A percentile compares a stretch with the other conserved stretches of the same genome.
These are phyloP conservation scores for Fusarium sp. DNA, from an alignment of 2,329 filamentous ascomycete species.

Conservation along the genomic window DNA sequence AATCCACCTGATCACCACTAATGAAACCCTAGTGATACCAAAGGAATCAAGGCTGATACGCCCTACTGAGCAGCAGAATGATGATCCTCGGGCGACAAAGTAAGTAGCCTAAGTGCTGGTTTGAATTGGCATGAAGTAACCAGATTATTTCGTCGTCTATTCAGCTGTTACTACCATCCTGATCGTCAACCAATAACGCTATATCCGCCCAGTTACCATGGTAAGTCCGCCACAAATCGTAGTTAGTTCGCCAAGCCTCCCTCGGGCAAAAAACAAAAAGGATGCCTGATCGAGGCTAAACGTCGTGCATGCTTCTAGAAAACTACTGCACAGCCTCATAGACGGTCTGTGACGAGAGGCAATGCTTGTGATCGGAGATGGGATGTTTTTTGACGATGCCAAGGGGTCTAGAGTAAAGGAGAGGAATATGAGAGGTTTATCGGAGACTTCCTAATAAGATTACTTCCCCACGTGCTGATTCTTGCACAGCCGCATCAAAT, in stretches of 20 bases:
- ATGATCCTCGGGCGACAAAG: not conserved
- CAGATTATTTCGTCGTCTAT: not conserved
- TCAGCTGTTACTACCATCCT: not conserved
- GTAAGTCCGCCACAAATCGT: not conserved
- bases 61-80: not conserved
- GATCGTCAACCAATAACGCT: not conserved
- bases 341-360: not conserved
- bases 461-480: not conserved
- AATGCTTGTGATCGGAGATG: not conserved
- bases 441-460: not conserved
- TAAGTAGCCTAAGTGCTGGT: not conserved
- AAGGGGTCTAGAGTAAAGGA: not conserved
- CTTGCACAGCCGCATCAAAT: not conserved
- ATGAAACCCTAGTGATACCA: not conserved
- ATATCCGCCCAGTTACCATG: not conserved
- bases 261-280: not conserved
- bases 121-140: not conserved
- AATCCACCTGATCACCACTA: not conserved
- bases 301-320: not conserved
- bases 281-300: not conserved
- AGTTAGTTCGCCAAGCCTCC: not conserved
- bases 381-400: not conserved
- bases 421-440: not conserved
- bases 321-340: not conserved
- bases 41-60: not conserved